These are phyloP conservation scores for Phytophthora litchii DNA, from an alignment of 352 stramenopile species.

Conservation along the genomic window DNA sequence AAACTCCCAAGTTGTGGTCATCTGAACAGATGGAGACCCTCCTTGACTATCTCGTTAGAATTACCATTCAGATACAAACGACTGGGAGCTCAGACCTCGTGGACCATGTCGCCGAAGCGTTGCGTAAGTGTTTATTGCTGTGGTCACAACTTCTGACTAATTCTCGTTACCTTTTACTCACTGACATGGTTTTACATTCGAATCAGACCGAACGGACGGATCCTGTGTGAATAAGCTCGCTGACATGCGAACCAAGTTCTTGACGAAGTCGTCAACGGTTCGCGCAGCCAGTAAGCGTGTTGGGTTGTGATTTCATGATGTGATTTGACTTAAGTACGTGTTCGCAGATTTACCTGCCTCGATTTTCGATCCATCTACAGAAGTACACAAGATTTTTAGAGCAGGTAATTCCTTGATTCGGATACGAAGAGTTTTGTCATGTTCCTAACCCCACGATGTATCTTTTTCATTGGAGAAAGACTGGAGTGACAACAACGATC, in stretches of 20 bases:
- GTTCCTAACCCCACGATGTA: not conserved
- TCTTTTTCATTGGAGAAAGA: slow-evolving; percentile 36
- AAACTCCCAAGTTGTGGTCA: slow-evolving; percentile 61
- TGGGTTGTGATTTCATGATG: slow-evolving; percentile 1
- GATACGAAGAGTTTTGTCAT: not conserved
- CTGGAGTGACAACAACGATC: slow-evolving; percentile 60
- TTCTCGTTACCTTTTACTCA: not conserved
- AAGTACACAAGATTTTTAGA: slow-evolving; percentile 74
- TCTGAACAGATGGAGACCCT: slow-evolving; percentile 57
- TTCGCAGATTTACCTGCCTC: slow-evolving; percentile 55
- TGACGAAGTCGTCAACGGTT: slow-evolving; percentile 41
- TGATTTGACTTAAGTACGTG: slow-evolving; percentile 11
- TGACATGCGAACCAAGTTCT: slow-evolving; percentile 58
- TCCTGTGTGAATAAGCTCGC: slow-evolving; percentile 66
- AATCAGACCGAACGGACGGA: slow-evolving; percentile 50
- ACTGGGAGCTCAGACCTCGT: slow-evolving; percentile 52
- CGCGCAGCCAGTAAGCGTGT: slow-evolving; percentile 54
- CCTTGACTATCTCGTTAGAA: slow-evolving; percentile 59
- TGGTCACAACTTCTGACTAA: not conserved
- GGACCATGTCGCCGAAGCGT: slow-evolving; percentile 30
- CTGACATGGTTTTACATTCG: not conserved
- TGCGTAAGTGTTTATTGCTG: slow-evolving; percentile 32
- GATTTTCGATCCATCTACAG: slow-evolving; percentile 59
- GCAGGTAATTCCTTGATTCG: slow-evolving; percentile 37
- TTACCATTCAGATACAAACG: slow-evolving; percentile 66